Conservation (phyloP, 768 basidiomycete species). For the Peribolospora baueri region DNA sequence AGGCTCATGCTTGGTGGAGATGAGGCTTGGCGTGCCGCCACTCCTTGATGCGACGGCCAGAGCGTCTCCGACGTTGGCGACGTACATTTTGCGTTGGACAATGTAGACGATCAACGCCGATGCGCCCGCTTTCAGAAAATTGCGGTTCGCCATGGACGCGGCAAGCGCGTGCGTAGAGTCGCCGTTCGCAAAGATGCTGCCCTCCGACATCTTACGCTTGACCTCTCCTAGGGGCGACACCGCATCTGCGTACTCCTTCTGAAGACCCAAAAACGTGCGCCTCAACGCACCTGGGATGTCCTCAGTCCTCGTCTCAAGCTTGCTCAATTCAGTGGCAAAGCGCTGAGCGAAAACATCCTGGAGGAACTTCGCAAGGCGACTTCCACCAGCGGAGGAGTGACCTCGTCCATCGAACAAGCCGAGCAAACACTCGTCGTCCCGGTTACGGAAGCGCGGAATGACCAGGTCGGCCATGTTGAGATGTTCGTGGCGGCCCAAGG, state of each 20-base stretch:
- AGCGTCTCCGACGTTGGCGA: slow-evolving; percentile 71
- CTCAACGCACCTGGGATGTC: slow-evolving; percentile 51
- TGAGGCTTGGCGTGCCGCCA: background rate
- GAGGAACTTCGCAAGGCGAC: slow-evolving; percentile 50
- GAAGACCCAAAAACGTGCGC: slow-evolving; percentile 64
- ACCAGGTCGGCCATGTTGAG: slow-evolving; percentile 83
- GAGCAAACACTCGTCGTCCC: slow-evolving; percentile 62
- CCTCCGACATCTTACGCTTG: slow-evolving; percentile 47
- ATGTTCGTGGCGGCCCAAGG: slow-evolving; percentile 50
- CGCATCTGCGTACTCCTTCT: slow-evolving; percentile 43
- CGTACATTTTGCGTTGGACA: slow-evolving; percentile 48
- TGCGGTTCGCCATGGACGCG: background rate
- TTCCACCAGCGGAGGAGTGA: slow-evolving; percentile 12
- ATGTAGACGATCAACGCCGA: slow-evolving; percentile 73
- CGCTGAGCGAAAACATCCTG: slow-evolving; percentile 50
- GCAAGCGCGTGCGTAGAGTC: too few species aligned
- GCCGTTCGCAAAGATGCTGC: slow-evolving; percentile 21
- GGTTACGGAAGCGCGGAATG: slow-evolving; percentile 53
- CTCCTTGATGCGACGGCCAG: slow-evolving; percentile 51
- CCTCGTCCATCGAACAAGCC: slow-evolving; percentile 58
- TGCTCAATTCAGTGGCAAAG: slow-evolving; percentile 35
- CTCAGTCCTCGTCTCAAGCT: slow-evolving; percentile 28
- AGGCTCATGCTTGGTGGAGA: slow-evolving; percentile 61
- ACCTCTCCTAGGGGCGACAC: slow-evolving; percentile 11
- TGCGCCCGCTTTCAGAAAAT: slow-evolving; percentile 37